Base-by-base conservation (phyloP, 164 flowering plant species). In the Piper longum region DNA sequence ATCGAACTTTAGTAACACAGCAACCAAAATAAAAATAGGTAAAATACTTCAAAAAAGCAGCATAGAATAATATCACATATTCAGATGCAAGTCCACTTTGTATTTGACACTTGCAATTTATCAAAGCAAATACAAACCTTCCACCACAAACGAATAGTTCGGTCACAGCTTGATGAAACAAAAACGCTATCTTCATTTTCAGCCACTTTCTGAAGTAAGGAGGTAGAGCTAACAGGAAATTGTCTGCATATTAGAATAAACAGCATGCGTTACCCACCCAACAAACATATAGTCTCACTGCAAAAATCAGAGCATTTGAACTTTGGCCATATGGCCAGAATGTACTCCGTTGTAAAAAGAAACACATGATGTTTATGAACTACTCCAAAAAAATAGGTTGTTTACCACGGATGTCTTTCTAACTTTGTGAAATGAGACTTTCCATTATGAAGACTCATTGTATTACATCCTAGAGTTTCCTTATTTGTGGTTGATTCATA, bases 61-160 rank as follows among this genome's bases (percentile, higher is more conserved):
- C 14, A 9, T 14, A 5, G 52, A 14, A 12, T 2, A 5, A 12
- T 14, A 48, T 8, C 52, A 48, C 9, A 48, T 48, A 9, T 12
- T 9, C 14, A 48, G 14, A 5, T 48, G 9, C 14, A 12, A 9
- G 52, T 14, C 7, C 14, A 48, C 8, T 42, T 7, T 4, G 26
- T 58, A 6, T n/a, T 2, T 4, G 13, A 18, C 43, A 17, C 14
- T 4, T 1, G n/a, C 40, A 13, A 42, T 57, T n/a, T 43, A 16
- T 41, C 18, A 17, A 5, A 19, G 14, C 4, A 18, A 18, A n/a
- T 14, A 39, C 41, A 41, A 78, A 88, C 95, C 89, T 85, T 81
- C 84, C 85, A 84, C 95, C 89, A 88, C 18, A 88, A 70, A 41
- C 91, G 86, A 76, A 88, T 82, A 7, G 81, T 72, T 66, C 66